These are phyloP conservation scores for Claviceps sp. DNA, from an alignment of 2,329 filamentous ascomycete species.

Conservation along the genomic window DNA sequence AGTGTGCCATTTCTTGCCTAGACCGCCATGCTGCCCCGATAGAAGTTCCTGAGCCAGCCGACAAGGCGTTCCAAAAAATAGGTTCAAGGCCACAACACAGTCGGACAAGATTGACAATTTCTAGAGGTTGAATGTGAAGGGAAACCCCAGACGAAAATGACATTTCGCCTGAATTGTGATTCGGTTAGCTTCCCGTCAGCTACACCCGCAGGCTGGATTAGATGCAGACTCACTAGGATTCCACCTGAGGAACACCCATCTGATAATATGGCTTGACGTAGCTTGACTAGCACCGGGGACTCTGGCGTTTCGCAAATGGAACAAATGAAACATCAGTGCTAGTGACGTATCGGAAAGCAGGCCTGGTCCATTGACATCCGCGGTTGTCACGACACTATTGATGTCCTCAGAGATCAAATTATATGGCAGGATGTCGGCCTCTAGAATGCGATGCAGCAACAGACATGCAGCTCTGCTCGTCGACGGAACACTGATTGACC, in stretches of 20 bases:
- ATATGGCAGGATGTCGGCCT: conserved; percentile 51
- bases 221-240: conserved; percentile 49
- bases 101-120: conserved; percentile 56
- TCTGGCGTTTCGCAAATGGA: conserved; percentile 52
- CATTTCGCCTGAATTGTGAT: conserved; percentile 43
- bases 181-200: not conserved
- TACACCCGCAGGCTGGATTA: not conserved
- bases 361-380: conserved; percentile 71
- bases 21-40: conserved; percentile 35
- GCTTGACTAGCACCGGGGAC: conserved; percentile 55
- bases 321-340: conserved; percentile 54
- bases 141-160: conserved; percentile 53
- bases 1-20: conserved; percentile 27
- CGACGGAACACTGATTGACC: conserved; percentile 54
- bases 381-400: conserved; percentile 58
- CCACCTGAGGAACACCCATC: conserved; percentile 77
- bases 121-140: conserved; percentile 47
- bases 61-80: conserved; percentile 17
- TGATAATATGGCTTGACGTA: conserved; percentile 58
- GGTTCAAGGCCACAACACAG: conserved; percentile 46
- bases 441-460: conserved; percentile 55
- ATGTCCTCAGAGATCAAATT: conserved; percentile 54
- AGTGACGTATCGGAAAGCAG: conserved; percentile 68
- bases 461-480: conserved; percentile 68
- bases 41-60: conserved; percentile 30